Base-by-base conservation (phyloP, 2,329 filamentous ascomycete species). In the Penicillium griseofulvum region DNA sequence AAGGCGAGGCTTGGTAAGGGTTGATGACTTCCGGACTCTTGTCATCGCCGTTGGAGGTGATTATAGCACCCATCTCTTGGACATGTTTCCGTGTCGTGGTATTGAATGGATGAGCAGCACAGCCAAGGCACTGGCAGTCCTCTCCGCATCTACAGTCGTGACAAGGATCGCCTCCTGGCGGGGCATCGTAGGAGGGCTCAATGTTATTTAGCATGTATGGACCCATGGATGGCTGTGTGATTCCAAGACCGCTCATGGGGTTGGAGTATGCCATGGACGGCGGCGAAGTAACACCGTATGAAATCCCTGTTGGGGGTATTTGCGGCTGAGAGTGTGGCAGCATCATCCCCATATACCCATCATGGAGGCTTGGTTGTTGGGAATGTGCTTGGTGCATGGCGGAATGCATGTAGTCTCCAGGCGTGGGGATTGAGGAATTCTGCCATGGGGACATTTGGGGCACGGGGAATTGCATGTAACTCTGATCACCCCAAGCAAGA, bases 41-140 rank as follows among this genome's bases (percentile, higher is more conserved):
- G 9, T 70, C 64, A 16, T 67, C 68, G 11, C 70, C 68, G 33
- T 69, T 66, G 10, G 71, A 61, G 4, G 71, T 67, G 60, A 78
- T 73, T 57, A 77, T 67, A 36, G 69, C 68, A 41, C 76, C 75
- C 74, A 79, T 78, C 60, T 76, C 73, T 59, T 76, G 74, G 36
- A 79, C 74, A 57, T 76, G 73, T 46, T 77, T 71, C 49, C 72
- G 67, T 1, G 77, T 79, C 11, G 75, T 75, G 28, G 70, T 70
- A 57, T 80, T 80, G 59, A 73, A 79, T 3, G 77, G 77, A 61
- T 80, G 77, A 36, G 72, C 67, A 16, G 74, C 71, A 62, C 77
- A 80, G 16, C 74, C 77, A 29, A 79, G 59, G 58, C 77, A 80
- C 57, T 78, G 71, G 52, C 77, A 80, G 7, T 68, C 68, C 46